phyloP scores from a whole-genome alignment of 1,284 basidiomycete genomes.

The Peniophora sp. region DNA sequence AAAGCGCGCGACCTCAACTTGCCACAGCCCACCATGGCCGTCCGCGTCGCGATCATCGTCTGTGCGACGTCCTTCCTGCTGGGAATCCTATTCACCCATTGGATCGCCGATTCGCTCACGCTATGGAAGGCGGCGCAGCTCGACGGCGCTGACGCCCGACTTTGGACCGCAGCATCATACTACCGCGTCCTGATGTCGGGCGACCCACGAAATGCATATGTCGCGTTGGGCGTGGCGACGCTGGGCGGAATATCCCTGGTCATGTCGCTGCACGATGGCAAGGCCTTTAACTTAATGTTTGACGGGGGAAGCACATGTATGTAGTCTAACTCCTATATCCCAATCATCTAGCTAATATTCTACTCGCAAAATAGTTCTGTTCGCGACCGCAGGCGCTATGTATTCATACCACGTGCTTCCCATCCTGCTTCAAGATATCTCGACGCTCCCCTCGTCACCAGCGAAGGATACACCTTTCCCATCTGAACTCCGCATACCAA shows the following conservation, averaged over 20 bases:
- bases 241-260: conserved; percentile 60
- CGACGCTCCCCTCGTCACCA: neutral
- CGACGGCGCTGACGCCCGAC: conserved; percentile 60
- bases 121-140: conserved; percentile 68
- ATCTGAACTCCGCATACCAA: conserved; percentile 38
- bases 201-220: conserved; percentile 44
- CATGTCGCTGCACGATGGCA: conserved; percentile 68
- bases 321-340: conserved; percentile 18
- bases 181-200: conserved; percentile 67
- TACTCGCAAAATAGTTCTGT: conserved; percentile 46
- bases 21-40: conserved; percentile 19
- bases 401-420: conserved; percentile 69
- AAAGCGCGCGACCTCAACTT: too few relatives aligned
- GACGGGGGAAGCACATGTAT: conserved; percentile 78
- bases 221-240: conserved; percentile 44
- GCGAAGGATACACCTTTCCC: neutral
- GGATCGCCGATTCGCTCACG: conserved; percentile 80
- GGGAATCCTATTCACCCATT: conserved; percentile 76
- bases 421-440: conserved; percentile 38
- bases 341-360: conserved; percentile 1
- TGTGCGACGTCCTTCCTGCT: conserved; percentile 73
- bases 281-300: conserved; percentile 80
- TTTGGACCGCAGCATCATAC: conserved; percentile 74
- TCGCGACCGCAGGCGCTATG: conserved; percentile 56
- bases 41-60: conserved; percentile 63